Evolutionary conservation across 2,329 filamentous ascomycete species (phyloP).

Genomic region (Biscogniauxia sp.): DNA sequence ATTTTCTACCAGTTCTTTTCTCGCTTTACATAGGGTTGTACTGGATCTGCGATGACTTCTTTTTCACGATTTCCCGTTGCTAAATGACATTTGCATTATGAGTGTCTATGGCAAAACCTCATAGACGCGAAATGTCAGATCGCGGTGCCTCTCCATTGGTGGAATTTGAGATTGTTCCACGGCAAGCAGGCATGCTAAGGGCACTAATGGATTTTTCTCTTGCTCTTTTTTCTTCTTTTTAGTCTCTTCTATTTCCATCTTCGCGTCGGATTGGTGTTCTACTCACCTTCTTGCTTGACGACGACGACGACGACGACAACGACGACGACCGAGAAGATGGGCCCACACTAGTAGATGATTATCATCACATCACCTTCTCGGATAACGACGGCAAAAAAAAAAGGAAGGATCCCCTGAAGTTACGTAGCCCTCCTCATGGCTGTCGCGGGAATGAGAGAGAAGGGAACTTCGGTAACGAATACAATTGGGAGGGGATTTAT

Average conservation of each 20-base stretch:
- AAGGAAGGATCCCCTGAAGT: neutral
- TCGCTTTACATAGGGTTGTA: constrained; percentile 10
- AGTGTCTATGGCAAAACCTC: neutral
- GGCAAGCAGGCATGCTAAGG: neutral
- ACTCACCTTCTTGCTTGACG: neutral
- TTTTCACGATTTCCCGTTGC: neutral
- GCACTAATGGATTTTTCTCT: neutral
- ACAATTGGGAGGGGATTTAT: neutral
- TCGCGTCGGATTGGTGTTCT: neutral
- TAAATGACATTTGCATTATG: constrained; percentile 7
- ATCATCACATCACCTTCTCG: neutral
- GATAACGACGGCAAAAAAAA: neutral
- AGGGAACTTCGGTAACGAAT: neutral
- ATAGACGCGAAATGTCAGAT: constrained; percentile 1
- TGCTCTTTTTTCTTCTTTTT: neutral
- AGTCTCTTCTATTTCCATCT: neutral
- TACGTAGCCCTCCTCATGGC: constrained; percentile 1
- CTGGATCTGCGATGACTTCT: constrained; percentile 8
- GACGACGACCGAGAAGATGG: neutral
- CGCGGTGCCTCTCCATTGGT: neutral
- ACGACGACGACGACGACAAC: neutral
- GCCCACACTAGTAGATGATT: neutral
- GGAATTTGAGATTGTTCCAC: neutral
- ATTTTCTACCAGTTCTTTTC: constrained; percentile 12
- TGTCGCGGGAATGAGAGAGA: constrained; percentile 1